Evolutionary conservation across 306 rosid species (phyloP).

Genomic region (Dalbergia cochinchinensis): DNA sequence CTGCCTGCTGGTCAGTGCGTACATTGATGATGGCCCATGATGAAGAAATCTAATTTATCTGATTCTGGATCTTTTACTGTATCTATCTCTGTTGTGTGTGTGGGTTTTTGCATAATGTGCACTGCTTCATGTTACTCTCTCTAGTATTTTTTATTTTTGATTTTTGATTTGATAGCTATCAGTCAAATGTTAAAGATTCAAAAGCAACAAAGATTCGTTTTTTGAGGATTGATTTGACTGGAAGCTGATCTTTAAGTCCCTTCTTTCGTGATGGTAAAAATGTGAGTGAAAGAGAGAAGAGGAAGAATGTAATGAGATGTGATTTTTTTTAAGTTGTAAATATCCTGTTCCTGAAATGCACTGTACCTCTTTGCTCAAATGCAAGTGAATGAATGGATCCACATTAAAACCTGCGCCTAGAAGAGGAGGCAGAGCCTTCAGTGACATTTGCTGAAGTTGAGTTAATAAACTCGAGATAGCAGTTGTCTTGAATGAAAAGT

Average conservation of each 20-base stretch:
- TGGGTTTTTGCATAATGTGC: conserved; percentile 41
- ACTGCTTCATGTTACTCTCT: conserved; percentile 43
- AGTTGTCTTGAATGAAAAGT: too few species aligned
- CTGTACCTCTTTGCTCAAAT: too few species aligned
- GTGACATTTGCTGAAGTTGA: too few species aligned
- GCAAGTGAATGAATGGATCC: too few species aligned
- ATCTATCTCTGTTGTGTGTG: conserved; percentile 24
- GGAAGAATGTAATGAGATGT: background rate
- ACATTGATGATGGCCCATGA: conserved; percentile 59
- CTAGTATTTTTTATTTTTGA: background rate
- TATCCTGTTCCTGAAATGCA: too few species aligned
- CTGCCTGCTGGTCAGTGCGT: conserved; percentile 48
- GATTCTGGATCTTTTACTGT: conserved; percentile 50
- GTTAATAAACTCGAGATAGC: too few species aligned
- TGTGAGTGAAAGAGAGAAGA: background rate
- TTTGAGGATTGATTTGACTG: conserved; percentile 36
- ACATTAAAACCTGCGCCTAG: too few species aligned
- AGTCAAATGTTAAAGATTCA: conserved; percentile 28
- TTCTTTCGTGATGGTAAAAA: background rate
- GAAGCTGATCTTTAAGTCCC: background rate
- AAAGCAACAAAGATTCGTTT: background rate
- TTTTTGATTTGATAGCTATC: conserved; percentile 33
- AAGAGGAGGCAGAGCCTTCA: too few species aligned
- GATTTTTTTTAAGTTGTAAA: too few species aligned
- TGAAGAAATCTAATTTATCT: conserved; percentile 55